Base-by-base conservation (phyloP, 2,329 filamentous ascomycete species). In the Westerdykella ornata region DNA sequence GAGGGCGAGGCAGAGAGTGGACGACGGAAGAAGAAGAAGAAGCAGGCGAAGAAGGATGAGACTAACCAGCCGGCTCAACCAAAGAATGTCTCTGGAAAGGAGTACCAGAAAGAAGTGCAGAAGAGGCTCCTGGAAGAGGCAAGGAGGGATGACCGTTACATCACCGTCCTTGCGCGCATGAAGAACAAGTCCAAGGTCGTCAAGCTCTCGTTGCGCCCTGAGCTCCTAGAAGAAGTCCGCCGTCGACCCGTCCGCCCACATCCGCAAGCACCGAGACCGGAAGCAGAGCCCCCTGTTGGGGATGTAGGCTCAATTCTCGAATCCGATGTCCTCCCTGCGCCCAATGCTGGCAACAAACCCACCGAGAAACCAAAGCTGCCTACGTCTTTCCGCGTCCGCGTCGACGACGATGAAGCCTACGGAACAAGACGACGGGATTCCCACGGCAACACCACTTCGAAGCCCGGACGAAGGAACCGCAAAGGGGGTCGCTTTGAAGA, bases 41-140 rank as follows among this genome's bases (percentile, higher is more conserved):
- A 48, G 44, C 59, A 53, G 36, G 66, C 65, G 31, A 63, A 61
- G 17, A 66, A 68, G 20, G 60, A 60, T 22, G 68, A 68, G 48
- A 46, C 56, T 2, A 55, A 60, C 22, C 58, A 59, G 54, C 39
- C 54, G 49, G 40, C 57, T 45, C 43, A 63, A 45, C 62, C 48
- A 5, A 71, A 69, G 52, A 72, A 62, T 33, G 64, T 66, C 18
- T 67, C 70, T 8, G 69, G 69, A 8, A 63, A 68, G 35, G 68
- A 74, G 41, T 74, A 71, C 42, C 67, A 71, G 44, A 69, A 68
- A 39, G 67, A 72, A 47, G 65, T 72, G 35, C 65, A 73, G 59
- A 71, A 50, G 56, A 68, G 59, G 55, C 62, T 63, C 12, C 48
- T 68, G 8, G 64, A 69, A 3, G 61, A 68, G n/a, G 66, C 66